A percentile compares a stretch with the other conserved stretches of the same genome.
Conservation (phyloP, 495 filamentous ascomycete species). For the Neurospora sp. region DNA sequence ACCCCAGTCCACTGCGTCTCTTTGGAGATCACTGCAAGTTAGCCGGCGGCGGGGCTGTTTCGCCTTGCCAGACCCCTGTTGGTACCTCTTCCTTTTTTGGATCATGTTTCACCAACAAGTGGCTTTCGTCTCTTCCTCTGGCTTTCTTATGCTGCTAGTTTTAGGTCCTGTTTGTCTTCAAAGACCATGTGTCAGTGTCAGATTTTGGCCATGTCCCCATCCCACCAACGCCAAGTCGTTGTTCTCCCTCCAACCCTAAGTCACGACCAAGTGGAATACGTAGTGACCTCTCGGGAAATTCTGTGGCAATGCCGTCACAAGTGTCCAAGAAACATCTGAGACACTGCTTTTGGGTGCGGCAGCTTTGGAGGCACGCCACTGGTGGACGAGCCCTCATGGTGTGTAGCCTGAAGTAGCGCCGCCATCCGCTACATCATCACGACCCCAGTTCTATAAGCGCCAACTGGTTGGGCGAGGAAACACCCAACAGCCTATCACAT, state of each 20-base stretch:
- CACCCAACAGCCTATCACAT: slow-evolving; percentile 37
- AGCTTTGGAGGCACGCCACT: slow-evolving; percentile 31
- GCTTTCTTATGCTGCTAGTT: neutral
- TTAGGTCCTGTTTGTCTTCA: neutral
- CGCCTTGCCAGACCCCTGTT: neutral
- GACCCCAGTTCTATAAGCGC: slow-evolving; percentile 40
- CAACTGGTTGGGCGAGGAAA: slow-evolving; percentile 34
- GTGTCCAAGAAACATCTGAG: slow-evolving; percentile 35
- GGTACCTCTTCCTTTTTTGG: neutral
- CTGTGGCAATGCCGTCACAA: slow-evolving; percentile 31
- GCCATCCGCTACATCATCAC: slow-evolving; percentile 33
- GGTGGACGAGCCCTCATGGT: slow-evolving; percentile 28
- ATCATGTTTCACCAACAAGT: neutral
- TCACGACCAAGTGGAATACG: neutral
- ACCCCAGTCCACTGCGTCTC: slow-evolving; percentile 5
- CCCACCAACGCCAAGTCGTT: neutral
- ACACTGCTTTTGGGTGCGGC: slow-evolving; percentile 37
- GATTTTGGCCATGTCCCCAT: neutral
- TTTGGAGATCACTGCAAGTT: slow-evolving; percentile 8
- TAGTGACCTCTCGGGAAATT: slow-evolving; percentile 15
- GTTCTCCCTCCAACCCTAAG: neutral
- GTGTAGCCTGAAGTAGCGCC: slow-evolving; percentile 26
- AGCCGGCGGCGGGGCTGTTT: neutral
- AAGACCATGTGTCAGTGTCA: neutral
- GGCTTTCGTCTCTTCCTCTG: neutral